Conservation (phyloP, 176 grass and related monocot genomes). For the Aegilops umbellulata region DNA sequence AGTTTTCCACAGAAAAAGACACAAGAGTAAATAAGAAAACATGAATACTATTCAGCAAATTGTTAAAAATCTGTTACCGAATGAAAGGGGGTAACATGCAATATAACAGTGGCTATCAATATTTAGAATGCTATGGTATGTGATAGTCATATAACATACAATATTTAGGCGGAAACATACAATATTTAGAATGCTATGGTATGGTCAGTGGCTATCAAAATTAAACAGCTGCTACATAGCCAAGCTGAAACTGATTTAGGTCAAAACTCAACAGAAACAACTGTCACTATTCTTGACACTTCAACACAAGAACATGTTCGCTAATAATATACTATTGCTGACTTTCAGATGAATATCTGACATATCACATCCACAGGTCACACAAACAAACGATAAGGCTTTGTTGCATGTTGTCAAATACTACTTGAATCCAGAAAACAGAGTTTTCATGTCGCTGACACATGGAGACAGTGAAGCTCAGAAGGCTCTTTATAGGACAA, state of each 20-base stretch:
- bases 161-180: background rate
- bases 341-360: background rate
- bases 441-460: background rate
- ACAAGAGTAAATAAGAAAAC: background rate
- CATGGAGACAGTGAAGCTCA: background rate
- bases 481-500: background rate
- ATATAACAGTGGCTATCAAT: no score
- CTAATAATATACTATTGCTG: background rate
- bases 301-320: background rate
- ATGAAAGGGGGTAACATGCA: background rate
- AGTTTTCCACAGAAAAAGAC: slow-evolving; percentile 15
- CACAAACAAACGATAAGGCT: no score
- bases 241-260: background rate
- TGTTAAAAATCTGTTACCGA: background rate
- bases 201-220: background rate
- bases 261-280: slow-evolving; percentile 5
- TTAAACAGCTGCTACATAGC: background rate
- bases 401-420: background rate
- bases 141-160: background rate
- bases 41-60: background rate
- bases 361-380: background rate
- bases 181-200: no score
- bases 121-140: background rate
- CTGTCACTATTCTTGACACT: background rate
- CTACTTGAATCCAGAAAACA: slow-evolving; percentile 4